Base-by-base conservation (phyloP, 139 green algal genomes). In the Auxenochlorella pyrenoidosa region DNA sequence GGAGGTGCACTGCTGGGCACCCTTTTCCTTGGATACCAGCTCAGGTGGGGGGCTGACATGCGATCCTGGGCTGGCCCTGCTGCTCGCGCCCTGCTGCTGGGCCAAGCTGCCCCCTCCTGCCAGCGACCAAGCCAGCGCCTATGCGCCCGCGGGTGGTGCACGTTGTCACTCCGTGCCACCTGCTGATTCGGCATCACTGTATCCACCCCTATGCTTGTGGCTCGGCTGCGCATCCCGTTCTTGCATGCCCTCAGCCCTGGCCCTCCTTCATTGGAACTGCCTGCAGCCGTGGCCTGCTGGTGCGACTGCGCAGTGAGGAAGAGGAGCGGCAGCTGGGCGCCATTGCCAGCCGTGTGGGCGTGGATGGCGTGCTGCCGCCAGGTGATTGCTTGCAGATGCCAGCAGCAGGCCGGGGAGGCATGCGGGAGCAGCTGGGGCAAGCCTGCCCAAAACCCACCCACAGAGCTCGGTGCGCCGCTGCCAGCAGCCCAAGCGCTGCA, bases 241-340 rank as follows among this genome's bases (percentile, higher is more conserved):
- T n/a, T 68, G 24, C 30, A 71, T 15, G 30, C 22, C 2, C 63
- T 71, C 28, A 12, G 12, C 60, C 60, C 13, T 68, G 4, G 63
- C 28, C 63, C 22, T 24, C 54, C 54, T 13, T 68, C 24, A 34
- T 18, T 34, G 6, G 26, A n/a, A 8, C 63, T 71, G 66, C 66
- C 70, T 76, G 70, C 70, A 76, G 70, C 70, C 38, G 40, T 8
- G 70, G 34, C 34, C 70, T 76, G 70, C 34, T 76, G 70, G 70
- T n/a, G 16, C 70, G 70, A 6, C 19, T 76, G n/a, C 70, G 70
- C 15, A 76, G 19, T 34, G 18, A 24, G n/a, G 5, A 76, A 15
- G 70, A 76, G 34, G 70, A 76, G 70, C 70, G 18, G 70, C n/a
- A 76, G 70, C 70, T 76, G 70, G 70, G n/a, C 5, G 34, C 34